Evolutionary conservation across 2,329 filamentous ascomycete genomes (phyloP), one percentile per base, ranked within the genome.

Genomic region (Rutstroemia sp.): DNA sequence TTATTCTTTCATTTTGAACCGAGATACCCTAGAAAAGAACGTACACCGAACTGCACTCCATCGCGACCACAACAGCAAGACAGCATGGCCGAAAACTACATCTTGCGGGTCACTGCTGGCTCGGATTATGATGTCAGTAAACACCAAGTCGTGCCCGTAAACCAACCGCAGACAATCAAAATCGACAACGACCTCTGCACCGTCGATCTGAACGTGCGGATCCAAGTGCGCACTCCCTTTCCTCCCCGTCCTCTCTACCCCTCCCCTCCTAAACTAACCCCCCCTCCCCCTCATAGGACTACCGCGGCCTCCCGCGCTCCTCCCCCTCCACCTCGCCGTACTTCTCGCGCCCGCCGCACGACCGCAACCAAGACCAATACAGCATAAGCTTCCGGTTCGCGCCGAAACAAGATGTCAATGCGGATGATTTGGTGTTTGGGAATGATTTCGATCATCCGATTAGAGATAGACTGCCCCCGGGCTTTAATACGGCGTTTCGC

Each of bases 381-480:
- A 89, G 85, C 65, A 90, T 97, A 65, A 79, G 82, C 34, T 86
- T 96, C 68, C 80, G 82, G 47, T 89, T 96, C 71, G 83, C 80
- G 0, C 89, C 87, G n/a, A 89, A 88, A 65, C 49, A 37, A 8
- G 48, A 58, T 61, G 62, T 62, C 54, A 60, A 48, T 54, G 64
- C 60, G 14, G 61, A 70, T 38, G 85, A 95, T 60, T 77, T 99
- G 2, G 84, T 96, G 54, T 96, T 96, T 65, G 94, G 92, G 44
- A 97, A 97, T 71, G 91, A 96, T 75, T 96, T 97, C 69, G 92
- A 96, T 67, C 82, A 88, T 51, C 90, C 94, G 0, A 94, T 99
- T 64, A 82, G 90, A 30, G 87, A 96, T 69, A 82, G 85, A 16
- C 77, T 99, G 2, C 92, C 94, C 0, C 89, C 90, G 0, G 91